Conservation (phyloP, 2,329 filamentous ascomycete species). For the Dendrostoma leiphaemia region DNA sequence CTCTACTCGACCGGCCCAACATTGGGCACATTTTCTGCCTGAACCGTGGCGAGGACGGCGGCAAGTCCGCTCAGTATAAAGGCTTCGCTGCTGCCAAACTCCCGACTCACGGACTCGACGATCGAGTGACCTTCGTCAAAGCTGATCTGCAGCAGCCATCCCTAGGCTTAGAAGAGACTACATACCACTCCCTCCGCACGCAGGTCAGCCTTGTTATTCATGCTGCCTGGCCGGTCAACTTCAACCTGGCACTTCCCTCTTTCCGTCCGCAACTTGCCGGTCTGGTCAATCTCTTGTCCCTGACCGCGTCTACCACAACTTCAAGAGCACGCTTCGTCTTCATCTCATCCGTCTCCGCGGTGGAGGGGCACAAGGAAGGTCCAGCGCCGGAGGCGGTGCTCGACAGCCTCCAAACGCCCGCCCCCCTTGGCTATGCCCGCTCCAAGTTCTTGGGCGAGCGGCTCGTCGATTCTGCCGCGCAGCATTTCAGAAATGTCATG, state of each 20-base stretch:
- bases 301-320: too few species aligned
- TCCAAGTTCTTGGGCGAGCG: too few species aligned
- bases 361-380: constrained; percentile 6
- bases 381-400: too few species aligned
- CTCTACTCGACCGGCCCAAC: constrained; percentile 17
- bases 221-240: constrained; percentile 26
- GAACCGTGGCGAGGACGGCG: constrained; percentile 24
- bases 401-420: too few species aligned
- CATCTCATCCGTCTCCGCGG: constrained; percentile 23
- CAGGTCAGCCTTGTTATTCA: constrained; percentile 23
- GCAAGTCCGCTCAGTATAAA: constrained; percentile 4
- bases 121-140: constrained; percentile 23
- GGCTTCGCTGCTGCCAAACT: constrained; percentile 14
- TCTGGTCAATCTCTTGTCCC: constrained; percentile 21
- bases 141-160: constrained; percentile 20
- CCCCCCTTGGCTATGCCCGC: too few species aligned
- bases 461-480: too few species aligned
- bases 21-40: constrained; percentile 27
- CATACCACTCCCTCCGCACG: constrained; percentile 17
- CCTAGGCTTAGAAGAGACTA: constrained; percentile 19
- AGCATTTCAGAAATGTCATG: too few species aligned
- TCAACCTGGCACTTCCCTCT: constrained; percentile 21
- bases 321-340: too few species aligned
- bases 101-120: background rate
- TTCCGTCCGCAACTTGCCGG: constrained; percentile 24